Percentiles rank a stretch among this genome's conserved stretches.
phyloP scores from a whole-genome alignment of 2,329 filamentous ascomycete species.

The Pestalotiopsis sp. region DNA sequence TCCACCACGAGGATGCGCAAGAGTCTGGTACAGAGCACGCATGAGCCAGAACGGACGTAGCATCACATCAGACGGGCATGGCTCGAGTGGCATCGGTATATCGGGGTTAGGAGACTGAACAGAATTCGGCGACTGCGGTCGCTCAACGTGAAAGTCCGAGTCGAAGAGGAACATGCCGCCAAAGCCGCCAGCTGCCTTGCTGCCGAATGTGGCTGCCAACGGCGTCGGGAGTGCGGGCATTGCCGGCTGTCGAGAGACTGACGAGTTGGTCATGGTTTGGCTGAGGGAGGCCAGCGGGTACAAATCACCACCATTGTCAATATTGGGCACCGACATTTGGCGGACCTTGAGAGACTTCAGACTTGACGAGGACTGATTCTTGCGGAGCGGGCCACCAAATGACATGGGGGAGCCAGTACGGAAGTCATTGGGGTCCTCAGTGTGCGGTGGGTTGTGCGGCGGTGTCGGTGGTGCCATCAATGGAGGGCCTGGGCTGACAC shows the following conservation, averaged over 20 bases:
- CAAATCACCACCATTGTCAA: constrained; percentile 65
- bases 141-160: constrained; percentile 71
- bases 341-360: constrained; percentile 73
- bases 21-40: constrained; percentile 89
- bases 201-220: constrained; percentile 63
- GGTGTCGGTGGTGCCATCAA: constrained; percentile 29
- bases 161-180: constrained; percentile 83
- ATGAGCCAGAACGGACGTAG: constrained; percentile 98
- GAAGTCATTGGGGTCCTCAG: constrained; percentile 35
- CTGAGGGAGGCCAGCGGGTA: constrained; percentile 78
- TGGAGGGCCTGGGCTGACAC: constrained; percentile 24
- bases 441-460: constrained; percentile 30
- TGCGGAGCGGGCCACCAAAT: constrained; percentile 55
- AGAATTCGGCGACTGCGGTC: constrained; percentile 63
- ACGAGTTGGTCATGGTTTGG: constrained; percentile 58
- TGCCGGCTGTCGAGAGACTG: constrained; percentile 53
- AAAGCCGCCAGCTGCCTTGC: constrained; percentile 58
- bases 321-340: constrained; percentile 69
- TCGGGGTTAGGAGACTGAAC: constrained; percentile 65
- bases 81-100: constrained; percentile 79
- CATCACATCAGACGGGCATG: constrained; percentile 86
- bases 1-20: constrained; percentile 87
- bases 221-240: constrained; percentile 72
- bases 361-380: constrained; percentile 73
- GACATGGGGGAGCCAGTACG: constrained; percentile 58